phyloP scores from a whole-genome alignment of 2,329 filamentous ascomycete species.

The Talaromyces sp. region DNA sequence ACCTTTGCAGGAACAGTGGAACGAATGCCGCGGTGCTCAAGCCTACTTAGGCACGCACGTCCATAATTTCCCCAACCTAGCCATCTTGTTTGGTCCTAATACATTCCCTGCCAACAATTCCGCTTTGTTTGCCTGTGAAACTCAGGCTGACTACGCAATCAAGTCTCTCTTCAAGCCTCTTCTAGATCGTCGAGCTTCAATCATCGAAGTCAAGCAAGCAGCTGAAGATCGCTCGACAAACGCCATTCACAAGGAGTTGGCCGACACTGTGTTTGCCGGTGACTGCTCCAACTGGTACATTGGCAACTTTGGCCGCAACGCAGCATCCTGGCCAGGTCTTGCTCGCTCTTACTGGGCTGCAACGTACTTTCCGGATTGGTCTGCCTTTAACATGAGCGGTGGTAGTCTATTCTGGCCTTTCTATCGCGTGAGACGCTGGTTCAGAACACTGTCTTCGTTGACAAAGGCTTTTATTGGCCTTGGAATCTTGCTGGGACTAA shows the following conservation, averaged over 20 bases:
- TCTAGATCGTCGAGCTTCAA: slow-evolving; percentile 23
- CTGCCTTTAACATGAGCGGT: slow-evolving; percentile 8
- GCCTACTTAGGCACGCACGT: slow-evolving; percentile 13
- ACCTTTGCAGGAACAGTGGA: not conserved
- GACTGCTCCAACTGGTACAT: slow-evolving; percentile 43
- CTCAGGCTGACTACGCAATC: slow-evolving; percentile 24
- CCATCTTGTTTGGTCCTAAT: slow-evolving; percentile 20
- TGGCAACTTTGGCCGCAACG: slow-evolving; percentile 30
- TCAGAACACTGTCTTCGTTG: not conserved
- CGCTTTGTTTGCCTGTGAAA: slow-evolving; percentile 23
- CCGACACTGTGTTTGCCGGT: slow-evolving; percentile 29
- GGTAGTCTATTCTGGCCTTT: slow-evolving; percentile 6
- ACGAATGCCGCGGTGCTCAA: not conserved
- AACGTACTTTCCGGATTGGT: slow-evolving; percentile 11
- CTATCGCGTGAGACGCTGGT: not conserved
- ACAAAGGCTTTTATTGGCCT: not conserved
- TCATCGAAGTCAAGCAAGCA: slow-evolving; percentile 32
- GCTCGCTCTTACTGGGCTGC: slow-evolving; percentile 1
- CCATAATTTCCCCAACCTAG: slow-evolving; percentile 19
- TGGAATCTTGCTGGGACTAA: not conserved
- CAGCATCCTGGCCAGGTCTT: slow-evolving; percentile 28
- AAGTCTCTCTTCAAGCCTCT: slow-evolving; percentile 25
- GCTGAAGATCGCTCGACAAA: not conserved
- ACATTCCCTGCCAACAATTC: slow-evolving; percentile 24
- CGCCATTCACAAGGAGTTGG: slow-evolving; percentile 22